Conservation (phyloP, 176 grass and related monocot species). For the Zoysia japonica region DNA sequence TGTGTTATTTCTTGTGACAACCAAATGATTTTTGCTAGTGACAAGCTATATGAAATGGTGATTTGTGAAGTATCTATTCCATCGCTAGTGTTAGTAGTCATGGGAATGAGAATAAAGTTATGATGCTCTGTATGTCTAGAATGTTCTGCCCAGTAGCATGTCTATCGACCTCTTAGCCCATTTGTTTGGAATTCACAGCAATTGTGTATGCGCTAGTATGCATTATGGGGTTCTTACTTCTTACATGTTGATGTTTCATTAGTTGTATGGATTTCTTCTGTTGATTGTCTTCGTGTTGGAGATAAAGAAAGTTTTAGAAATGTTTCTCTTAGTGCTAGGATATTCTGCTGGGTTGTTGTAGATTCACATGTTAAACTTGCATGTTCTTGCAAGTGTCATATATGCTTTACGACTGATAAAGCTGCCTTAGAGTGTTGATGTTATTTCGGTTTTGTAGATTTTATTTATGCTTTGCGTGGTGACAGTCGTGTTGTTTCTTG, state of each 20-base stretch:
- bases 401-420: too few relatives aligned
- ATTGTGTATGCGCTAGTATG: neutral
- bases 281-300: neutral
- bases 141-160: slow-evolving; percentile 7
- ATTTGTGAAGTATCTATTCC: slow-evolving; percentile 5
- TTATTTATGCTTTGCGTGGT: too few relatives aligned
- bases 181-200: neutral
- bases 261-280: slow-evolving; percentile 13
- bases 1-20: slow-evolving; percentile 13
- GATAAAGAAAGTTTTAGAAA: neutral
- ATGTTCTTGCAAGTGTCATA: too few relatives aligned
- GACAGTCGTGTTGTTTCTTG: too few relatives aligned
- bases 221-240: neutral
- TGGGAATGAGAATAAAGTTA: slow-evolving; percentile 14
- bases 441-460: too few relatives aligned
- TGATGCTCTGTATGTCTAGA: neutral
- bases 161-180: slow-evolving; percentile 23
- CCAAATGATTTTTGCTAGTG: slow-evolving; percentile 17
- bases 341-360: too few relatives aligned
- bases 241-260: neutral
- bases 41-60: neutral
- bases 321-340: too few relatives aligned
- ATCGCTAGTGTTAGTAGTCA: slow-evolving; percentile 15
- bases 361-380: too few relatives aligned
- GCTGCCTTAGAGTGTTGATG: too few relatives aligned